phyloP scores from a whole-genome alignment of 1,139 yeast genomes.

The Zygosaccharomyces pseudobailii region DNA sequence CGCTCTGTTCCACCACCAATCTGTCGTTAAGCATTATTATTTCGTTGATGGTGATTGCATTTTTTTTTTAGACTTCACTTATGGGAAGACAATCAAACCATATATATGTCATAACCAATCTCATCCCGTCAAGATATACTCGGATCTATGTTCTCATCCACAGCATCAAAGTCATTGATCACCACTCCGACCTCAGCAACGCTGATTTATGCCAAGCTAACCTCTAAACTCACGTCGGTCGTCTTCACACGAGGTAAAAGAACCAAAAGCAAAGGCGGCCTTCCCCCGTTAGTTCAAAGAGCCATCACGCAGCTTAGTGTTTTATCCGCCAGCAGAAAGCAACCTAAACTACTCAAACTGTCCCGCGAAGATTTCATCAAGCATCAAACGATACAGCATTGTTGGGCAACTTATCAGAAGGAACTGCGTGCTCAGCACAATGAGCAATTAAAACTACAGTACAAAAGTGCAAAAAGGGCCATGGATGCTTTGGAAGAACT shows the following conservation, averaged over 20 bases:
- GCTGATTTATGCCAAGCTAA: background rate
- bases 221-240: background rate
- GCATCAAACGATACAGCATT: constrained; percentile 76
- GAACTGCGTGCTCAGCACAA: constrained; percentile 44
- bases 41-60: background rate
- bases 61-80: background rate
- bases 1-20: too few species aligned
- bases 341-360: constrained; percentile 73
- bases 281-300: constrained; percentile 59
- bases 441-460: constrained; percentile 55
- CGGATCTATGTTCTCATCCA: background rate
- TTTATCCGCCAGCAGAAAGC: constrained; percentile 79
- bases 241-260: constrained; percentile 42
- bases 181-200: too few species aligned
- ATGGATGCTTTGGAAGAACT: constrained; percentile 60
- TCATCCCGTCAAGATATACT: background rate
- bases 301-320: constrained; percentile 77
- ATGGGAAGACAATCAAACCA: background rate
- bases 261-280: constrained; percentile 38
- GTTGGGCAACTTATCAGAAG: constrained; percentile 68
- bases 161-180: background rate
- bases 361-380: constrained; percentile 79
- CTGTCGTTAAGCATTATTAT: too few species aligned
- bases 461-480: constrained; percentile 61
- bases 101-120: background rate